These are phyloP conservation scores for Dissophora ornata DNA, from an alignment of 192 early-diverging fungal species.

Conservation along the genomic window DNA sequence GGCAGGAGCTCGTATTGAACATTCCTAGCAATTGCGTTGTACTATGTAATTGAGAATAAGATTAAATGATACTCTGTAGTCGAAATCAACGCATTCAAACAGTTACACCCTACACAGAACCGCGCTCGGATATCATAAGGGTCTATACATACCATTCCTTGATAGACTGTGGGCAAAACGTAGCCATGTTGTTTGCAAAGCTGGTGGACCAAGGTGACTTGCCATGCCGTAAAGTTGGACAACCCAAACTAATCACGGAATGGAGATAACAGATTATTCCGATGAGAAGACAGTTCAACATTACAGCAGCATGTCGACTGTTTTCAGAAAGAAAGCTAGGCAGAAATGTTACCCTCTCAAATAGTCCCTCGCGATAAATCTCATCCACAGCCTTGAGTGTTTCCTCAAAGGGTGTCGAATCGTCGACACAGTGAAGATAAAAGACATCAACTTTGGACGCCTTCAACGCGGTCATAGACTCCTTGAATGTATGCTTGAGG, in stretches of 20 bases:
- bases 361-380: slow-evolving; percentile 63
- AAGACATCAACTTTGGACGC: slow-evolving; percentile 66
- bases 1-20: slow-evolving; percentile 64
- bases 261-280: background rate
- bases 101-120: too few relatives aligned
- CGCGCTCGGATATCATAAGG: too few relatives aligned
- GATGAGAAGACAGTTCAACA: too few relatives aligned
- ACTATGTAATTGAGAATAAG: slow-evolving; percentile 11
- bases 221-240: slow-evolving; percentile 50
- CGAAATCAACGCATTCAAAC: too few relatives aligned
- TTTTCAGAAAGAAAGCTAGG: too few relatives aligned
- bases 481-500: slow-evolving; percentile 28
- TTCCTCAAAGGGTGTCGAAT: slow-evolving; percentile 60
- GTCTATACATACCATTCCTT: slow-evolving; percentile 35
- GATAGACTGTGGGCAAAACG: slow-evolving; percentile 50
- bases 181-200: slow-evolving; percentile 52
- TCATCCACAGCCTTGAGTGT: slow-evolving; percentile 68
- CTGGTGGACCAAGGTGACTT: slow-evolving; percentile 35
- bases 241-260: slow-evolving; percentile 36
- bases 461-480: slow-evolving; percentile 60
- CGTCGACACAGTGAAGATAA: slow-evolving; percentile 72
- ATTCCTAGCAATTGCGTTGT: slow-evolving; percentile 56
- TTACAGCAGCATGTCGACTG: too few relatives aligned
- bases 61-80: background rate
- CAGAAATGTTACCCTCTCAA: slow-evolving; percentile 46